Conservation (phyloP, 306 rosid genomes). For the Cucurbita ficifolia region DNA sequence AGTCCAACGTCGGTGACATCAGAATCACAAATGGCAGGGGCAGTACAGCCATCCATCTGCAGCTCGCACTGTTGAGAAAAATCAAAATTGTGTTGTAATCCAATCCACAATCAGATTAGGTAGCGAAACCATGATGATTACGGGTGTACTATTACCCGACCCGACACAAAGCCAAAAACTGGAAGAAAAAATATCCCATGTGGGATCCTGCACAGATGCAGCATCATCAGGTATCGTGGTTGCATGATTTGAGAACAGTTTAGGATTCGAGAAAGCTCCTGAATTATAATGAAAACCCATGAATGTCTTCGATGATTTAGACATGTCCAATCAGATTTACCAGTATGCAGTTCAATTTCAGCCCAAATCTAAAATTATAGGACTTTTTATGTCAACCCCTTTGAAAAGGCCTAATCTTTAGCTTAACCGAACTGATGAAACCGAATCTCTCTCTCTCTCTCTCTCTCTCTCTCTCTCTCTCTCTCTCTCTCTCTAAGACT, state of each 20-base stretch:
- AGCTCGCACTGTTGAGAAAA: background rate
- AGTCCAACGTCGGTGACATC: background rate
- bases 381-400: background rate
- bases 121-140: conserved; percentile 33
- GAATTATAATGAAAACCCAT: background rate
- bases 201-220: background rate
- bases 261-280: background rate
- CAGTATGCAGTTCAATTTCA: background rate
- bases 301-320: background rate
- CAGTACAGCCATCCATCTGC: background rate
- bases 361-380: background rate
- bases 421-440: conserved; percentile 39
- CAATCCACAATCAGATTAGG: background rate
- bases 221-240: background rate
- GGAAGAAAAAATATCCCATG: background rate
- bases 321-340: conserved; percentile 7
- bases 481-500: background rate
- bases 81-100: background rate
- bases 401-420: conserved; percentile 35
- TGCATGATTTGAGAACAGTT: background rate
- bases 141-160: conserved; percentile 16
- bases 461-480: background rate
- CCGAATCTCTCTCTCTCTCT: background rate
- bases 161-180: background rate
- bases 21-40: conserved; percentile 5